Evolutionary conservation across 1,284 basidiomycete species (phyloP).

Genomic region (Fistulina hepatica): DNA sequence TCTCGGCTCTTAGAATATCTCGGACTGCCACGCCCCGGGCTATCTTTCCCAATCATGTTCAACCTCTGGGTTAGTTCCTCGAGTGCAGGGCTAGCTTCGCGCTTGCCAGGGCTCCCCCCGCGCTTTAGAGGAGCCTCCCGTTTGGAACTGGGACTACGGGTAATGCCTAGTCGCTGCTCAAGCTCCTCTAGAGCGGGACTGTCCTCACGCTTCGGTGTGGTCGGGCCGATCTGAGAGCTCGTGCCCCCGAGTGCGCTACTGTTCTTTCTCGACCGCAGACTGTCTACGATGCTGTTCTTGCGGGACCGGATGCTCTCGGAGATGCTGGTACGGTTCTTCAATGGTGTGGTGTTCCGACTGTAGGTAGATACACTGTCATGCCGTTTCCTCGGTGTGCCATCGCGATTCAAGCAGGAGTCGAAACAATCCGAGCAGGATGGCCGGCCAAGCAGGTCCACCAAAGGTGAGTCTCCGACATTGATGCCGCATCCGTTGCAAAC

Average conservation of each 20-base stretch:
- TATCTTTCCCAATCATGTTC: conserved; percentile 31
- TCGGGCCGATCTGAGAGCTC: conserved; percentile 19
- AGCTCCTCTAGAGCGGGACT: conserved; percentile 49
- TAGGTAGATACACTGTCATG: conserved; percentile 21
- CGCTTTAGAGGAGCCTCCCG: no score
- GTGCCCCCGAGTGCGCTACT: conserved; percentile 34
- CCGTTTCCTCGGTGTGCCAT: conserved; percentile 33
- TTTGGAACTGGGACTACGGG: no score
- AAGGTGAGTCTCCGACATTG: conserved; percentile 59
- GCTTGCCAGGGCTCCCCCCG: no score
- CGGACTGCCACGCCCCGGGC: conserved; percentile 16
- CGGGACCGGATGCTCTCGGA: no score
- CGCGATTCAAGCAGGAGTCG: conserved; percentile 54
- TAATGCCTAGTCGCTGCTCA: conserved; percentile 32
- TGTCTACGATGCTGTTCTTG: no score
- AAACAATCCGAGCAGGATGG: conserved; percentile 72
- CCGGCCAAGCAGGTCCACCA: conserved; percentile 70
- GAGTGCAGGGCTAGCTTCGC: conserved; percentile 52
- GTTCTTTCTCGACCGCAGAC: no score
- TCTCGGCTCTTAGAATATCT: conserved; percentile 12
- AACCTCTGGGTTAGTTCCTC: conserved; percentile 42
- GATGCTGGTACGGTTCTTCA: conserved; percentile 22
- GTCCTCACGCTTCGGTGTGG: conserved; percentile 40
- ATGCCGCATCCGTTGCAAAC: conserved; percentile 59
- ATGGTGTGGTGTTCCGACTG: conserved; percentile 14